Evolutionary conservation across 2,329 filamentous ascomycete species (phyloP).

Genomic region (Aspergillus unguis): DNA sequence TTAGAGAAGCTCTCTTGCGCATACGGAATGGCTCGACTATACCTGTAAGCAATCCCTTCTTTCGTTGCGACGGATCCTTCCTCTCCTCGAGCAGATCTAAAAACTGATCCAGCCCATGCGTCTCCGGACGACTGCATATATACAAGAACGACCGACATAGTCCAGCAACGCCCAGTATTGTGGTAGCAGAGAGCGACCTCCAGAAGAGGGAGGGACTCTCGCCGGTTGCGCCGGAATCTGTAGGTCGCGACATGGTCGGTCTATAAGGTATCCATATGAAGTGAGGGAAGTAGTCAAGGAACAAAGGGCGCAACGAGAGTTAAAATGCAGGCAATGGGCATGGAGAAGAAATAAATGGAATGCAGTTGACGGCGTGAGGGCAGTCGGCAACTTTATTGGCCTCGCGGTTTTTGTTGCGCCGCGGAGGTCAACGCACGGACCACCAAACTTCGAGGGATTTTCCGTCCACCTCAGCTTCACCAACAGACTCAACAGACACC

Average conservation of each 20-base stretch:
- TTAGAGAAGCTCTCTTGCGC: neutral
- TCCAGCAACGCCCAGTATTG: constrained; percentile 70
- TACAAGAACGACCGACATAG: constrained; percentile 73
- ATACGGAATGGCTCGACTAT: constrained; percentile 23
- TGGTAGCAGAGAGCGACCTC: constrained; percentile 68
- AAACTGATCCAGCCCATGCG: constrained; percentile 72
- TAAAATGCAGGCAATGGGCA: constrained; percentile 3
- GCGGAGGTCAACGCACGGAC: constrained; percentile 25
- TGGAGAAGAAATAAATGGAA: neutral
- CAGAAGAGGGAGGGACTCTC: constrained; percentile 51
- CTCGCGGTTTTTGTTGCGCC: constrained; percentile 13
- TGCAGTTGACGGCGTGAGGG: constrained; percentile 15
- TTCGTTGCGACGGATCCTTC: constrained; percentile 61
- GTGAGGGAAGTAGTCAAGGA: constrained; percentile 15
- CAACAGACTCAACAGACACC: constrained; percentile 8
- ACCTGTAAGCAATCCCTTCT: constrained; percentile 82
- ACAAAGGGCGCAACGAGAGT: constrained; percentile 7
- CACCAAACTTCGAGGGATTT: constrained; percentile 21
- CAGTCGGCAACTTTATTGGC: constrained; percentile 17
- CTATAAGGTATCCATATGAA: constrained; percentile 25
- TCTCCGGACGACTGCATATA: constrained; percentile 69
- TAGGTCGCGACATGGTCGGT: constrained; percentile 27
- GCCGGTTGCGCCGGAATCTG: constrained; percentile 42
- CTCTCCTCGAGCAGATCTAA: constrained; percentile 71
- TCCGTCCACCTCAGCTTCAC: constrained; percentile 11